phyloP scores from a whole-genome alignment of 192 early-diverging fungal species.

The Gryganskiella cystojenkinii region DNA sequence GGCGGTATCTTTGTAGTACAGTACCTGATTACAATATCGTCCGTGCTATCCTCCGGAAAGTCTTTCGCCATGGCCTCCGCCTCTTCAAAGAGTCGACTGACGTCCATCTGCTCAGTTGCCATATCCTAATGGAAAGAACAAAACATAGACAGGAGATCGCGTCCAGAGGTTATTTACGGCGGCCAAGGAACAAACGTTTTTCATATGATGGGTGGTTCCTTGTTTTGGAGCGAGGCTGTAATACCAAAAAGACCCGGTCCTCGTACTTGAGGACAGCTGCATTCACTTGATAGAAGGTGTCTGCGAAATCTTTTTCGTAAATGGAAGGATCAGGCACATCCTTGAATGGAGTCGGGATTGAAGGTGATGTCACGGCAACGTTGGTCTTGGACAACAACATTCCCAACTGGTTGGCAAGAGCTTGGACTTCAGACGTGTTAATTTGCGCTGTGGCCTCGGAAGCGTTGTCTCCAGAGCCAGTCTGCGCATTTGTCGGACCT shows the following conservation, averaged over 20 bases:
- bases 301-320: conserved; percentile 28
- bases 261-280: conserved; percentile 31
- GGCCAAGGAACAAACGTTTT: too few relatives aligned
- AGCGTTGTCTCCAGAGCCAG: too few relatives aligned
- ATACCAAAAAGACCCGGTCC: conserved; percentile 44
- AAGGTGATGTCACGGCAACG: neutral
- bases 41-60: conserved; percentile 34
- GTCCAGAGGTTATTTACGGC: too few relatives aligned
- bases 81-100: conserved; percentile 54
- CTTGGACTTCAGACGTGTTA: too few relatives aligned
- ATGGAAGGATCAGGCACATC: conserved; percentile 31
- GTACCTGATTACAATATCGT: conserved; percentile 42
- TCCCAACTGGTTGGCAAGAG: conserved; percentile 21
- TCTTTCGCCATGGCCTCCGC: conserved; percentile 45
- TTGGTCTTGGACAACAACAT: neutral
- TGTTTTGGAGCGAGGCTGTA: neutral
- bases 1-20: too few relatives aligned
- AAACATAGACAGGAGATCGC: too few relatives aligned
- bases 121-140: conserved; percentile 40
- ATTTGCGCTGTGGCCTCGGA: too few relatives aligned
- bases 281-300: conserved; percentile 11
- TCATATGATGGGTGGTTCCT: neutral
- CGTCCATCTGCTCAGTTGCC: conserved; percentile 54
- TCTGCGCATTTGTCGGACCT: neutral
- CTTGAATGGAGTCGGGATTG: neutral